phyloP scores from a whole-genome alignment of 768 basidiomycete genomes.

The Psilocybe cubensis region DNA sequence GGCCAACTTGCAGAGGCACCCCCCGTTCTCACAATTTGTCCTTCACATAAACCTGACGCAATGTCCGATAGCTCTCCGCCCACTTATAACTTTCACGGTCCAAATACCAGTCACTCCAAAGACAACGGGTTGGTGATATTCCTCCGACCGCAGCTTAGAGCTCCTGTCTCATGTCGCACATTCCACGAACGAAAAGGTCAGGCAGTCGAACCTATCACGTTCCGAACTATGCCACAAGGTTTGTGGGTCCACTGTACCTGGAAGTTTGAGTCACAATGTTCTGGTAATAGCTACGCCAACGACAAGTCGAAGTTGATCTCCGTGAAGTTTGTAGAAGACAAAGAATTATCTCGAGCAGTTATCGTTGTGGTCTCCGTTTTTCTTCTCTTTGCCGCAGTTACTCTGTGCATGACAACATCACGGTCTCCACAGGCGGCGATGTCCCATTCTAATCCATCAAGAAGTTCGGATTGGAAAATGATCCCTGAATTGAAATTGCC shows the following conservation, averaged over 20 bases:
- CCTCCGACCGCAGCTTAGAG: conserved; percentile 1
- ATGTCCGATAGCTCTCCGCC: conserved; percentile 28
- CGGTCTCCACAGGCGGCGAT: conserved; percentile 2
- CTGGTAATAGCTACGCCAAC: conserved; percentile 36
- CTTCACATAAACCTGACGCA: conserved; percentile 21
- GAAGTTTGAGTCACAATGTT: conserved; percentile 5
- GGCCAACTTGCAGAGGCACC: conserved; percentile 24
- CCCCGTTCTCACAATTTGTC: conserved; percentile 22
- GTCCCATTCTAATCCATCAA: background rate
- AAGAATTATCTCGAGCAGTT: conserved; percentile 27
- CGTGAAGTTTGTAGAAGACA: conserved; percentile 38
- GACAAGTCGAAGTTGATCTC: conserved; percentile 39
- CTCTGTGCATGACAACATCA: conserved; percentile 20
- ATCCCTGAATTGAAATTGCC: background rate
- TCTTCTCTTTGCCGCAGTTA: conserved; percentile 29
- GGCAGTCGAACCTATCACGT: conserved; percentile 44
- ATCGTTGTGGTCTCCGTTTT: conserved; percentile 27
- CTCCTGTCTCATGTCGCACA: conserved; percentile 4
- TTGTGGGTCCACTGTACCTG: conserved; percentile 5
- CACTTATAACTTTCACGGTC: conserved; percentile 40
- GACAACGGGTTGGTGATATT: conserved; percentile 37
- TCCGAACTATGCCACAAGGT: conserved; percentile 45
- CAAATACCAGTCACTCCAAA: conserved; percentile 42
- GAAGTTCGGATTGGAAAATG: background rate
- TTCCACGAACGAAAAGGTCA: conserved; percentile 20